Evolutionary conservation across 768 basidiomycete species (phyloP), one percentile per base, ranked within the genome.

Genomic region (Coprinopsis sp.): DNA sequence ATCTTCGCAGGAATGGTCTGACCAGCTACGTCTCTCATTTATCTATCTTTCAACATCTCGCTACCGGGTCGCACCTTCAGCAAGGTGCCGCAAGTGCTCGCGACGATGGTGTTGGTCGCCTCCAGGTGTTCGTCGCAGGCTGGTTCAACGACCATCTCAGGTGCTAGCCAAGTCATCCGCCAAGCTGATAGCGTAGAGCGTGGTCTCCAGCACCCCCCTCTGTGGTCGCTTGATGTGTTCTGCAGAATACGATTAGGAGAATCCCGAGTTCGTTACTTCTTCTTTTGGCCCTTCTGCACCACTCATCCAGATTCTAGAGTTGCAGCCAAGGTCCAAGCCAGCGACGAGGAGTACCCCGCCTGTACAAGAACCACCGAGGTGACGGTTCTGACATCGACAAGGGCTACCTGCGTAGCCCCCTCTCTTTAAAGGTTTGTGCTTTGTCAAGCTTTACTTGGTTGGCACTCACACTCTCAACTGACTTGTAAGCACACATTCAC

Each of bases 181-280:
- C 37, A 25, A 10, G 50, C 41, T 3, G 28, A 37, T 16, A 52
- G 47, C 25, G 40, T 23, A 11, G 38, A 44, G 11, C 50, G 44
- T 40, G 55, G 55, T 22, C 37, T 56, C 25, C 46, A 56, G 27
- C 58, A 67, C 45, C 58, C 61, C n/a, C 18, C 28, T 58, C 0
- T 64, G 60, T 3, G 63, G 65, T 0, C 33, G 44, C 1, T 53
- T 64, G 3, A 51, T 69, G 3, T 64, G 61, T 31, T 63, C 63
- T 0, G 53, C 57, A 13, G 54, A 59, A 12, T 53, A 55, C 33
- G 52, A 66, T 34, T 65, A 58, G 57, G 46, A 49, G 13, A 38
- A 66, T 27, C 36, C n/a, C 3, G 51, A 25, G 59, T 58, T 33
- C 19, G 53, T 53, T n/a, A n/a, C n/a, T n/a, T n/a, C n/a, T n/a